Conservation (phyloP, 148 eudicot species). For the Diospyros lotus region DNA sequence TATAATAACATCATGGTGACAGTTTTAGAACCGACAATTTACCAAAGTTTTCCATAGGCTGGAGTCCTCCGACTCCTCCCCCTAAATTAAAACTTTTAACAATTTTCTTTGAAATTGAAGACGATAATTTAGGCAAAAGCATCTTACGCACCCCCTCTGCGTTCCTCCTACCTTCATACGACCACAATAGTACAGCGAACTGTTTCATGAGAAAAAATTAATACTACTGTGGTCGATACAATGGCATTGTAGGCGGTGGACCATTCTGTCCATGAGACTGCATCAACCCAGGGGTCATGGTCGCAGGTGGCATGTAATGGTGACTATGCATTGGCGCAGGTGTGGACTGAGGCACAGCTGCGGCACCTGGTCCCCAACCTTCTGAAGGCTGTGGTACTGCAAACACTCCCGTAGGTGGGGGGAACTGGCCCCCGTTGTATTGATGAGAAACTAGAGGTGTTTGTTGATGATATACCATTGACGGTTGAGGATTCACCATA, state of each 20-base stretch:
- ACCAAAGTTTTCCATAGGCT: too few relatives aligned
- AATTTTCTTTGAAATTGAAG: too few relatives aligned
- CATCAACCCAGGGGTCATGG: slow-evolving; percentile 33
- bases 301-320: slow-evolving; percentile 47
- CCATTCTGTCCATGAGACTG: slow-evolving; percentile 41
- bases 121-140: too few relatives aligned
- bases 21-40: too few relatives aligned
- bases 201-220: too few relatives aligned
- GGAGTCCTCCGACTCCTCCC: too few relatives aligned
- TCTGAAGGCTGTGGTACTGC: slow-evolving; percentile 43
- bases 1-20: too few relatives aligned
- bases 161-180: too few relatives aligned
- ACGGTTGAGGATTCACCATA: slow-evolving; percentile 39
- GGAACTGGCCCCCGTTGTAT: slow-evolving; percentile 45
- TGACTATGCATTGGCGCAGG: slow-evolving; percentile 62
- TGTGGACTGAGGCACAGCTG: slow-evolving; percentile 43
- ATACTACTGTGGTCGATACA: slow-evolving; percentile 33
- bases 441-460: slow-evolving; percentile 40
- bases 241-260: slow-evolving; percentile 37
- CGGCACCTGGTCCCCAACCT: slow-evolving; percentile 56
- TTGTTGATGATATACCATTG: slow-evolving; percentile 50
- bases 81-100: too few relatives aligned
- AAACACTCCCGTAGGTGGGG: slow-evolving; percentile 30
- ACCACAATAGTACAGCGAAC: too few relatives aligned
- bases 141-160: too few relatives aligned